Evolutionary conservation across 495 filamentous ascomycete species (phyloP).

Genomic region (Rusavskia elegans): DNA sequence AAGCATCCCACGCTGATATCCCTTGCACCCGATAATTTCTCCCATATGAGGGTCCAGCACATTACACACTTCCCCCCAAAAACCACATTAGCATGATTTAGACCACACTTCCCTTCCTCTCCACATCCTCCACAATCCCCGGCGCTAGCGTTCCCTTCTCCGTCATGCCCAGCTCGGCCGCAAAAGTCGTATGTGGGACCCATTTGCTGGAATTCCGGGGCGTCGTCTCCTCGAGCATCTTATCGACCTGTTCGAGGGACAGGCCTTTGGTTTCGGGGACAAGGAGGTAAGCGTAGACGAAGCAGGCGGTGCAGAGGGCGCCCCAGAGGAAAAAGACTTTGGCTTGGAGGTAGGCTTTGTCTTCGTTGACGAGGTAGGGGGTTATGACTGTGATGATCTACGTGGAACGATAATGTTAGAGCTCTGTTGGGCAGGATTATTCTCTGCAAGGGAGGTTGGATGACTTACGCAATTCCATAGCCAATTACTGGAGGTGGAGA

Average conservation of each 20-base stretch:
- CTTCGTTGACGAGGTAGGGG: slow-evolving; percentile 51
- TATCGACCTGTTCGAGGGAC: slow-evolving; percentile 72
- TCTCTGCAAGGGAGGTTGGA: neutral
- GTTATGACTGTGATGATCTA: slow-evolving; percentile 49
- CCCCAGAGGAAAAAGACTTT: slow-evolving; percentile 76
- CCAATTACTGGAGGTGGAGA: slow-evolving; percentile 72
- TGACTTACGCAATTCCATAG: slow-evolving; percentile 46
- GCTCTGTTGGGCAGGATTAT: too few relatives aligned
- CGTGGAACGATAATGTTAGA: neutral
- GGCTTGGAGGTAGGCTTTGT: slow-evolving; percentile 47
- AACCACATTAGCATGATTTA: too few relatives aligned
- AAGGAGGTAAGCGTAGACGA: slow-evolving; percentile 57
- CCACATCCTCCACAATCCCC: slow-evolving; percentile 18
- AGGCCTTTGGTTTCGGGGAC: slow-evolving; percentile 71
- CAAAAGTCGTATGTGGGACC: slow-evolving; percentile 56
- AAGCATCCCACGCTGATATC: too few relatives aligned
- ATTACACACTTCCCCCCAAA: too few relatives aligned
- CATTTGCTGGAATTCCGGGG: slow-evolving; percentile 56
- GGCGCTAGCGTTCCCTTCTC: slow-evolving; percentile 24
- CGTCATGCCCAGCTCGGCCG: slow-evolving; percentile 38
- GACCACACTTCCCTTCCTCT: too few relatives aligned
- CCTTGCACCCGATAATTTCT: too few relatives aligned
- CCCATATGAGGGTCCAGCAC: too few relatives aligned
- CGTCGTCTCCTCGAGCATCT: slow-evolving; percentile 66
- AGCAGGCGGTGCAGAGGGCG: slow-evolving; percentile 42